These are phyloP conservation scores for Saussurea involucrata DNA, from an alignment of 129 eudicot genomes.

Conservation along the genomic window DNA sequence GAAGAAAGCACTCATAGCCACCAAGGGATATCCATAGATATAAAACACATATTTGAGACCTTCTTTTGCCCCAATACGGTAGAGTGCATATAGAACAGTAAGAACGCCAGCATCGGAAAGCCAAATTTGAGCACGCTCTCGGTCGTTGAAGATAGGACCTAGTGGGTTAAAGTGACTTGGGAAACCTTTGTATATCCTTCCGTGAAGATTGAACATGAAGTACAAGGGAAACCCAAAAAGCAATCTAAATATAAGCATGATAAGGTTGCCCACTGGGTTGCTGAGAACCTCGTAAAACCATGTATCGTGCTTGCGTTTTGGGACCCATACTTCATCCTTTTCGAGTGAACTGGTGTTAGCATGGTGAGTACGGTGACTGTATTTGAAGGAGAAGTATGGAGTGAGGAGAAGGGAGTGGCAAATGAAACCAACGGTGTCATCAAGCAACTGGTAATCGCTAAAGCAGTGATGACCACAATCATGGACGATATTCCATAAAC, in stretches of 20 bases:
- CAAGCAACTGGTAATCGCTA: slow-evolving; percentile 22
- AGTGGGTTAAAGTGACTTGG: slow-evolving; percentile 16
- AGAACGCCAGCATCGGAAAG: slow-evolving; percentile 14
- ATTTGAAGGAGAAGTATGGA: slow-evolving; percentile 38
- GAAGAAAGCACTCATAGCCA: slow-evolving; percentile 6
- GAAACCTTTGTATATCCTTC: slow-evolving; percentile 2
- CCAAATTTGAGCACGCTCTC: slow-evolving; percentile 15
- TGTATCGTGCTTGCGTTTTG: slow-evolving; percentile 13
- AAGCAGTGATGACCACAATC: slow-evolving; percentile 35
- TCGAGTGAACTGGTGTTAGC: slow-evolving; percentile 41
- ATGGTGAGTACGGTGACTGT: slow-evolving; percentile 39
- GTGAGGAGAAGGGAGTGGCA: slow-evolving; percentile 24
- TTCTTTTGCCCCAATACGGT: not conserved
- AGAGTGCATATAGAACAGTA: not conserved
- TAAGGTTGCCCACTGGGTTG: slow-evolving; percentile 24
- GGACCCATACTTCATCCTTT: slow-evolving; percentile 28
- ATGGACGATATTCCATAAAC: slow-evolving; percentile 35
- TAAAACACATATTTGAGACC: slow-evolving; percentile 7
- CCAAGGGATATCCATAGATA: slow-evolving; percentile 17
- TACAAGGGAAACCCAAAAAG: not conserved
- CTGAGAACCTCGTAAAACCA: slow-evolving; percentile 20
- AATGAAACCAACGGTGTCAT: slow-evolving; percentile 22
- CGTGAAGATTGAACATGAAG: not conserved
- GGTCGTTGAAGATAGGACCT: slow-evolving; percentile 15
- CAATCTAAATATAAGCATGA: slow-evolving; percentile 25